Conservation (phyloP, 148 eudicot species). For the Nepenthes mirabilis region DNA sequence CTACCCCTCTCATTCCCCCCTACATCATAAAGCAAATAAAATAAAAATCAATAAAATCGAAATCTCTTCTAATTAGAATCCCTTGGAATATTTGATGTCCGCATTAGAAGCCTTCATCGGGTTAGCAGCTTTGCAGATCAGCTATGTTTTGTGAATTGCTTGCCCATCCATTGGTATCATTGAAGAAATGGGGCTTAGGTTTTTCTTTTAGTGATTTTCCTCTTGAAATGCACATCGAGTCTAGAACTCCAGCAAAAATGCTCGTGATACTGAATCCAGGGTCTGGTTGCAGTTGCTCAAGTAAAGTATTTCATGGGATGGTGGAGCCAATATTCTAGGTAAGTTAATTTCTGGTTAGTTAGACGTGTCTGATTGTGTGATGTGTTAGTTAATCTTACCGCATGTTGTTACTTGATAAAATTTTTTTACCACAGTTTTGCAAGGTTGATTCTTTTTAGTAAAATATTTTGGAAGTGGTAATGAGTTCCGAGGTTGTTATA, state of each 20-base stretch:
- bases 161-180: constrained; percentile 89
- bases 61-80: too few species aligned
- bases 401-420: background rate
- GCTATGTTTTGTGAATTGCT: constrained; percentile 77
- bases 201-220: constrained; percentile 43
- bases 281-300: constrained; percentile 91
- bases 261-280: constrained; percentile 90
- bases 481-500: too few species aligned
- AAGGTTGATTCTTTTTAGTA: too few species aligned
- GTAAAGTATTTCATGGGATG: constrained; percentile 72
- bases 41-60: too few species aligned
- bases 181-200: constrained; percentile 71
- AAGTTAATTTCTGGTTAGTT: constrained; percentile 2
- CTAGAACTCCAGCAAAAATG: constrained; percentile 84
- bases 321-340: constrained; percentile 98
- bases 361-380: background rate
- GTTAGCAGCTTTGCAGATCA: constrained; percentile 93
- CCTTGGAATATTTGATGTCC: too few species aligned
- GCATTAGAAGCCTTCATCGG: constrained; percentile 73
- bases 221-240: constrained; percentile 53
- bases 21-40: too few species aligned
- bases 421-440: background rate
- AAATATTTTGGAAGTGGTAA: too few species aligned
- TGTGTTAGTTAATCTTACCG: background rate
- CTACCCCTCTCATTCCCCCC: too few species aligned